Evolutionary conservation across 1,139 yeast species (phyloP).

Genomic region (Torulaspora pretoriensis): DNA sequence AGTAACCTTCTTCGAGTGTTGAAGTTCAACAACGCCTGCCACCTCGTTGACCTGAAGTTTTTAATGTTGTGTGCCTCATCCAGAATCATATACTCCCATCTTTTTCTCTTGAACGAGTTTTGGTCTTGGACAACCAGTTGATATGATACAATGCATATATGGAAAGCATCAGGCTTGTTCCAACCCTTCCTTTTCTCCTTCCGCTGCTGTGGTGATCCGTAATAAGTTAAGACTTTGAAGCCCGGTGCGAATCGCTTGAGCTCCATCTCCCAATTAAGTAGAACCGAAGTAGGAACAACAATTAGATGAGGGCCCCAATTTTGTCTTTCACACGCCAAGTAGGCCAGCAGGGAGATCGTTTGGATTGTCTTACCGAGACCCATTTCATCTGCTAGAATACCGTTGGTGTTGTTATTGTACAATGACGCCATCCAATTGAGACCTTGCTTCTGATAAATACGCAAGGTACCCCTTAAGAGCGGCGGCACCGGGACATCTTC

Average conservation of each 20-base stretch:
- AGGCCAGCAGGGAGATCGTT: conserved; percentile 80
- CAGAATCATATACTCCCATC: conserved; percentile 93
- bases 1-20: conserved; percentile 84
- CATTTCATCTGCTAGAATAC: conserved; percentile 98
- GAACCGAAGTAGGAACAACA: conserved; percentile 97
- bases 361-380: conserved; percentile 97
- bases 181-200: conserved; percentile 95
- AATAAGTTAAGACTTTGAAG: conserved; percentile 88
- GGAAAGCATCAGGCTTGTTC: conserved; percentile 95
- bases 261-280: conserved; percentile 99
- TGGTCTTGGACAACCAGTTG: conserved; percentile 97
- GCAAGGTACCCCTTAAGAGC: conserved; percentile 70
- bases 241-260: conserved; percentile 98
- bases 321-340: conserved; percentile 88
- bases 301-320: conserved; percentile 98
- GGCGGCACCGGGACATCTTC: conserved; percentile 72
- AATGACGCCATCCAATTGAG: conserved; percentile 94
- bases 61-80: conserved; percentile 99
- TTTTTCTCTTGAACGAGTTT: conserved; percentile 83
- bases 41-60: conserved; percentile 90
- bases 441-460: conserved; percentile 95
- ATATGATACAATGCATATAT: conserved; percentile 93
- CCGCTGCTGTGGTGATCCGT: conserved; percentile 97
- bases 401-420: conserved; percentile 88
- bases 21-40: conserved; percentile 94